Conservation (phyloP, 208 protist genomes). For the Trypanosoma cruzi region DNA sequence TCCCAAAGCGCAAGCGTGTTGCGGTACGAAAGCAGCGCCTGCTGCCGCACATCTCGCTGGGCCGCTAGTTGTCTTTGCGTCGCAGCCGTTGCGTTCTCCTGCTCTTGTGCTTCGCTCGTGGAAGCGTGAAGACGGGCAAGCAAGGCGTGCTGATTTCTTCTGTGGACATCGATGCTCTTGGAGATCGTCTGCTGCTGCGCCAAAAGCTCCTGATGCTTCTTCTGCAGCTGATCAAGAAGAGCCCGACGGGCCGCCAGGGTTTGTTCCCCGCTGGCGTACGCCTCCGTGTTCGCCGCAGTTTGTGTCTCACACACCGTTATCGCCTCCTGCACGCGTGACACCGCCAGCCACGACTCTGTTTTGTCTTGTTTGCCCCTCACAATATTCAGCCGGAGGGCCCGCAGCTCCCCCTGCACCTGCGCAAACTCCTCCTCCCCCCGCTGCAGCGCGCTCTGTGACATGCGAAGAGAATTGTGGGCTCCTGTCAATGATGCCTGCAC, state of each 20-base stretch:
- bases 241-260: not conserved
- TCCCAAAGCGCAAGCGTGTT: slow-evolving; percentile 28
- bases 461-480: slow-evolving; percentile 35
- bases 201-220: slow-evolving; percentile 19
- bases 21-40: not conserved
- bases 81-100: slow-evolving; percentile 20
- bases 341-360: slow-evolving; percentile 36
- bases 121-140: not conserved
- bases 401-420: slow-evolving; percentile 36
- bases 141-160: not conserved
- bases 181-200: not conserved
- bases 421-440: slow-evolving; percentile 36
- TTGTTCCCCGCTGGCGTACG: slow-evolving; percentile 7
- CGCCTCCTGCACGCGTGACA: slow-evolving; percentile 44
- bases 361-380: slow-evolving; percentile 45
- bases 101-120: slow-evolving; percentile 29
- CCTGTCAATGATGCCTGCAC: slow-evolving; percentile 44
- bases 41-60: slow-evolving; percentile 11
- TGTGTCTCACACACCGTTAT: slow-evolving; percentile 35
- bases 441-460: slow-evolving; percentile 34
- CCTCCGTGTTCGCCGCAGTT: slow-evolving; percentile 37
- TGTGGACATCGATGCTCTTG: not conserved
- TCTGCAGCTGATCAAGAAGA: slow-evolving; percentile 11
- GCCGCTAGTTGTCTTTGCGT: slow-evolving; percentile 26
- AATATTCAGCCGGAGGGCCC: slow-evolving; percentile 34